These are phyloP conservation scores for Pelargonium australe DNA, from an alignment of 441 rosid genomes.

Conservation along the genomic window DNA sequence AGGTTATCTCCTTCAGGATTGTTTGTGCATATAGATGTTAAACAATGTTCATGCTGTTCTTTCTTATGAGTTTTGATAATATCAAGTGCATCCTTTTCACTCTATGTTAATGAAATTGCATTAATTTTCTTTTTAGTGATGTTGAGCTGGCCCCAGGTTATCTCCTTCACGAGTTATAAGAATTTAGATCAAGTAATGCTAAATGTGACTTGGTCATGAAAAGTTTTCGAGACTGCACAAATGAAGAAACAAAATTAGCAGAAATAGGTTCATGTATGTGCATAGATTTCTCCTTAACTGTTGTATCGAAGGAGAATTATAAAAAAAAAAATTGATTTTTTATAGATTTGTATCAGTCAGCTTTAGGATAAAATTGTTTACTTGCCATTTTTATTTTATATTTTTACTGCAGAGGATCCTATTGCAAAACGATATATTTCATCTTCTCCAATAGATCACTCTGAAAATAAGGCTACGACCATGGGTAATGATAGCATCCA, in stretches of 20 bases:
- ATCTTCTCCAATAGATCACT: slow-evolving; percentile 36
- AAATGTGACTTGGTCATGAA: neutral
- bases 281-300: neutral
- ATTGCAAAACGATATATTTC: slow-evolving; percentile 45
- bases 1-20: neutral
- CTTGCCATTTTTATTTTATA: slow-evolving; percentile 10
- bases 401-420: slow-evolving; percentile 52
- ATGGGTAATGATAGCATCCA: slow-evolving; percentile 28
- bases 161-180: neutral
- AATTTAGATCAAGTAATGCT: neutral
- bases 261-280: neutral
- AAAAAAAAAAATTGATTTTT: too few species aligned
- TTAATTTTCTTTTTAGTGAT: neutral
- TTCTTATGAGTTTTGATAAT: neutral
- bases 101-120: neutral
- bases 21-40: neutral
- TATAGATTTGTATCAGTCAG: neutral
- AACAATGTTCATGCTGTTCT: neutral
- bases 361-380: neutral
- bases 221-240: neutral
- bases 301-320: neutral
- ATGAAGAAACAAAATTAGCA: neutral
- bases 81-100: neutral
- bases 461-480: slow-evolving; percentile 33
- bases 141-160: neutral